Percentiles rank a stretch among this genome's conserved stretches.
These are phyloP conservation scores for Pleurotus salmoneostramineus DNA, from an alignment of 768 basidiomycete species.

Conservation along the genomic window DNA sequence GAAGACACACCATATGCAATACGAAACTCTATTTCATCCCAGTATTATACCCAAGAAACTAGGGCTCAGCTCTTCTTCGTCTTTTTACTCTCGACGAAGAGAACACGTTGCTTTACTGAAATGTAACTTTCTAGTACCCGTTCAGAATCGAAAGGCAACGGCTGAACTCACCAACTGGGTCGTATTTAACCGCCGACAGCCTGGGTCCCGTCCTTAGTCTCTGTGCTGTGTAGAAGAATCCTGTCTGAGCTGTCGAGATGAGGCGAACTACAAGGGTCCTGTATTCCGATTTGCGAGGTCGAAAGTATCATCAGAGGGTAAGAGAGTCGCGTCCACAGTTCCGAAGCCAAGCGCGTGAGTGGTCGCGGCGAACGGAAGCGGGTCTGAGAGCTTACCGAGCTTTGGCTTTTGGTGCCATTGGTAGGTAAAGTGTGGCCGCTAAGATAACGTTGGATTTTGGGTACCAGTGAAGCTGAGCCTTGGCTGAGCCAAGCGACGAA, in stretches of 20 bases:
- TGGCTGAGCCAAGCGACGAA: too few relatives aligned
- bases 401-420: conserved; percentile 2
- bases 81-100: conserved; percentile 80
- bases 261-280: conserved; percentile 86
- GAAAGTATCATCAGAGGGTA: too few relatives aligned
- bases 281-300: not conserved
- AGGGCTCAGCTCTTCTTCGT: conserved; percentile 45
- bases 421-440: too few relatives aligned
- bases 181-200: conserved; percentile 89
- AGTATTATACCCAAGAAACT: not conserved
- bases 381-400: not conserved
- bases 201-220: conserved; percentile 72
- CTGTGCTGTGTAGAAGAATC: conserved; percentile 86
- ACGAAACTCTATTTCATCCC: not conserved
- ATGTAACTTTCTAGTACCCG: not conserved
- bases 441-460: too few relatives aligned
- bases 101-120: conserved; percentile 64
- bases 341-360: not conserved
- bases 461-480: too few relatives aligned
- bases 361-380: not conserved
- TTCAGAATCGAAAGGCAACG: not conserved
- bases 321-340: too few relatives aligned
- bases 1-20: not conserved
- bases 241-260: conserved; percentile 89
- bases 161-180: conserved; percentile 64